Percentiles rank a stretch among this genome's conserved stretches.
Conservation (phyloP, 441 rosid genomes). For the Populus hybrid region DNA sequence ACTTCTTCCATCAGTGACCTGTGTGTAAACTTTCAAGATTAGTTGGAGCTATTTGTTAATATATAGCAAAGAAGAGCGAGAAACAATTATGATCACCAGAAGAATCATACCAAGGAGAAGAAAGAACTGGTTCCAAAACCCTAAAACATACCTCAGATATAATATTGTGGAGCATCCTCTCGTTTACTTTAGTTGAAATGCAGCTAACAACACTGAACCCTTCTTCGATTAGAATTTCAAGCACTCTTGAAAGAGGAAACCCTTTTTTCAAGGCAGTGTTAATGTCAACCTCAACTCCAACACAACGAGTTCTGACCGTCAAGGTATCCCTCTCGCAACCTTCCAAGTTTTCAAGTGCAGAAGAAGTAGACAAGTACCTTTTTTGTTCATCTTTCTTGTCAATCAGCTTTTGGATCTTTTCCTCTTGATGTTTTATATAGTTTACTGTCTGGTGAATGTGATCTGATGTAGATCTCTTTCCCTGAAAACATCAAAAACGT, state of each 20-base stretch:
- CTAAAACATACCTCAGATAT: slow-evolving; percentile 31
- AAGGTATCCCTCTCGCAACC: slow-evolving; percentile 12
- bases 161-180: slow-evolving; percentile 35
- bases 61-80: background rate
- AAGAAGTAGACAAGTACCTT: slow-evolving; percentile 8
- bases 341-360: slow-evolving; percentile 3
- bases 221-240: slow-evolving; percentile 27
- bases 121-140: background rate
- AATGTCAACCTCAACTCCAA: slow-evolving; percentile 38
- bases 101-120: background rate
- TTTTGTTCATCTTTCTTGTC: slow-evolving; percentile 40
- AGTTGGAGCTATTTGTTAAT: too few species aligned
- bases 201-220: slow-evolving; percentile 35
- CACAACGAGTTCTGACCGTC: slow-evolving; percentile 31
- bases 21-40: background rate
- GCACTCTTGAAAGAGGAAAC: slow-evolving; percentile 35
- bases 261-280: slow-evolving; percentile 22
- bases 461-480: slow-evolving; percentile 58
- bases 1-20: slow-evolving; percentile 24
- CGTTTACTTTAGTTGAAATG: slow-evolving; percentile 30
- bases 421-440: slow-evolving; percentile 46
- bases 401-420: slow-evolving; percentile 35
- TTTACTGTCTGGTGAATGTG: slow-evolving; percentile 47
- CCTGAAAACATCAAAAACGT: slow-evolving; percentile 28
- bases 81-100: background rate